Evolutionary conservation across 2,329 filamentous ascomycete genomes (phyloP), one percentile per base, ranked within the genome.

Genomic region (Paraphoma chrysanthemicola): DNA sequence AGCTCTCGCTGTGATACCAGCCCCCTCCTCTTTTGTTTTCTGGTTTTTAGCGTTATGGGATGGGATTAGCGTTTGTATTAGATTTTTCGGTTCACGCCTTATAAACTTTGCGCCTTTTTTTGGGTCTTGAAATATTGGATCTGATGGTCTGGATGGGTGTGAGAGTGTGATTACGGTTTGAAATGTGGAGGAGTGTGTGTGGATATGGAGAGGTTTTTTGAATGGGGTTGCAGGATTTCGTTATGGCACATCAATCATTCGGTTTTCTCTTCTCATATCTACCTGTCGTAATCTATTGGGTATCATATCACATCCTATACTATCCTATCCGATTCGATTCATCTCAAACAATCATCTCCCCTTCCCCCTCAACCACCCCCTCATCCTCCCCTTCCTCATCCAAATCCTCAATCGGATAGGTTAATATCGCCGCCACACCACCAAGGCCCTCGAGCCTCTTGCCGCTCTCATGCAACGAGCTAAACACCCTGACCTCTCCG

Each of bases 401-500:
- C 44, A 96, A 81, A 64, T 96, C 93, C 16, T 86, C 80, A 38
- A 98, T 84, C 0, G 95, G 93, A 74, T 93, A 99, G 11, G 94
- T 97, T 61, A 97, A 80, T 29, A 97, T 90, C 1, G 93, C 93
- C 14, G 94, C 95, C 59, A 99, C 90, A 16, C 93, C 91, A 1
- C 95, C 93, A 57, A 98, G 76, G 11, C 88, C 90, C 64, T 93
- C 91, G 12, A 99, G 78, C 57, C 93, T 83, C 79, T 90, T 90
- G 0, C 95, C 95, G 74, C 93, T 97, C 80, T 97, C 94, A 76
- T 98, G 94, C 70, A 96, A 90, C 68, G 91, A 93, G 76, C 94
- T 98, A 29, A 98, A 79, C n/a, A 98, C 86, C 51, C 91, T 83
- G 0, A 92, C 91, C 63, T 97, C 93, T 1, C 94, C 95, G 5